phyloP scores from a whole-genome alignment of 257 asterid genomes.

The Primulina huaijiensis region DNA sequence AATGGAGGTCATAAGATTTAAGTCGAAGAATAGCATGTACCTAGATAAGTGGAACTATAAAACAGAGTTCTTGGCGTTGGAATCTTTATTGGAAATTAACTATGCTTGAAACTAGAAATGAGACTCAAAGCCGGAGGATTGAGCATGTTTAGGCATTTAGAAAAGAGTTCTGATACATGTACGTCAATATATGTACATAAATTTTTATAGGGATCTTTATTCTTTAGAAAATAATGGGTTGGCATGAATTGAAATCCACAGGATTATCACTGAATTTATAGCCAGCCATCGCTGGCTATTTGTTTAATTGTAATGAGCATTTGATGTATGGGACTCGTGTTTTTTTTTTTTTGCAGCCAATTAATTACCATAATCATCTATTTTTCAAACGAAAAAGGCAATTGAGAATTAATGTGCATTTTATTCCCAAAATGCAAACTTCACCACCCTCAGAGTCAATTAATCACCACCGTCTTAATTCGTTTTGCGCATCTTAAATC shows the following conservation, averaged over 20 bases:
- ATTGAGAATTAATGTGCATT: too few species aligned
- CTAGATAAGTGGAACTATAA: constrained; percentile 70
- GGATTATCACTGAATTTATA: not conserved
- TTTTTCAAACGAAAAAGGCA: too few species aligned
- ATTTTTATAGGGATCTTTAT: too few species aligned
- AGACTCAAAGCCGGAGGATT: constrained; percentile 60
- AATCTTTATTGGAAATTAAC: constrained; percentile 61
- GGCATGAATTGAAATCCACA: constrained; percentile 38
- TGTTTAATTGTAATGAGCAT: too few species aligned
- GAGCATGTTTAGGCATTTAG: constrained; percentile 71
- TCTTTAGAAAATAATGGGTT: constrained; percentile 37
- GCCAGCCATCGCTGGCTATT: not conserved
- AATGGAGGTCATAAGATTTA: constrained; percentile 66
- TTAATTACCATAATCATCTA: too few species aligned
- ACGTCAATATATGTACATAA: too few species aligned
- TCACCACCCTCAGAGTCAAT: too few species aligned
- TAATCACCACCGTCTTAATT: too few species aligned
- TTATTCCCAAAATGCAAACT: too few species aligned
- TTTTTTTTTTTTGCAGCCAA: too few species aligned
- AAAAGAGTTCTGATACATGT: constrained; percentile 15
- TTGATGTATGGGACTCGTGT: too few species aligned
- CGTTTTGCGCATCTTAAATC: too few species aligned
- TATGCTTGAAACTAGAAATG: constrained; percentile 54
- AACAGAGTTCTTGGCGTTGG: constrained; percentile 61
- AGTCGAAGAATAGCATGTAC: constrained; percentile 59